Evolutionary conservation across 345 rosid species (phyloP).

Genomic region (Trapa bicornis): DNA sequence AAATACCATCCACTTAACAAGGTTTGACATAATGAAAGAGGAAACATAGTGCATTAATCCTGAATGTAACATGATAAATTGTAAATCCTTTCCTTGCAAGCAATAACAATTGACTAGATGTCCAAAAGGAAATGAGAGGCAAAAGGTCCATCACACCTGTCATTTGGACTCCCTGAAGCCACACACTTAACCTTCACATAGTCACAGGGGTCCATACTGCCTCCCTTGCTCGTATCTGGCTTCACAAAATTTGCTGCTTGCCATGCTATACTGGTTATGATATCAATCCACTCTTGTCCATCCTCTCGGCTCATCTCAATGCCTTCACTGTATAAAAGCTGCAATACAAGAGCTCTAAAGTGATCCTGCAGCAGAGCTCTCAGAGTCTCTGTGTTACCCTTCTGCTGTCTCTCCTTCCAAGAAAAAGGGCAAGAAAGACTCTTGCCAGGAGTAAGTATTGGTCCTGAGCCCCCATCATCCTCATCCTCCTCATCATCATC

Average conservation of each 20-base stretch:
- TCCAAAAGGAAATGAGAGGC: not conserved
- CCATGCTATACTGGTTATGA: slow-evolving; percentile 71
- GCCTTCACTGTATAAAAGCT: slow-evolving; percentile 70
- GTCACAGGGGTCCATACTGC: slow-evolving; percentile 96
- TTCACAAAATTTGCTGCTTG: slow-evolving; percentile 92
- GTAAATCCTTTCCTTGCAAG: not conserved
- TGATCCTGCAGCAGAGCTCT: slow-evolving; percentile 67
- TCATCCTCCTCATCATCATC: slow-evolving; percentile 91
- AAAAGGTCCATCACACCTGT: slow-evolving; percentile 72
- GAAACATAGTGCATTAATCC: not conserved
- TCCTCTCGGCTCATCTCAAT: slow-evolving; percentile 38
- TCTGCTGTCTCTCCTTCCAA: slow-evolving; percentile 51
- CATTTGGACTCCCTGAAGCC: slow-evolving; percentile 70
- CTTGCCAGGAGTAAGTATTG: slow-evolving; percentile 56
- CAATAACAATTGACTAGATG: not conserved
- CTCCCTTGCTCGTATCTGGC: slow-evolving; percentile 94
- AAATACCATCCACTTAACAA: not conserved
- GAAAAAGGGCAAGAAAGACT: slow-evolving; percentile 62
- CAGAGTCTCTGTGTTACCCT: slow-evolving; percentile 60
- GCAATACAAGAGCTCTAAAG: slow-evolving; percentile 93
- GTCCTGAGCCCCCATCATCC: slow-evolving; percentile 54
- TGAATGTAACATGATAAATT: not conserved
- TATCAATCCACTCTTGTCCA: slow-evolving; percentile 60
- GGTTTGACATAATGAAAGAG: too few relatives aligned
- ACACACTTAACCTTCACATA: slow-evolving; percentile 94